Percentiles rank a stretch among this genome's conserved stretches.
Evolutionary conservation across 2,329 filamentous ascomycete species (phyloP).

Genomic region (Zasmidium citrigriseum): DNA sequence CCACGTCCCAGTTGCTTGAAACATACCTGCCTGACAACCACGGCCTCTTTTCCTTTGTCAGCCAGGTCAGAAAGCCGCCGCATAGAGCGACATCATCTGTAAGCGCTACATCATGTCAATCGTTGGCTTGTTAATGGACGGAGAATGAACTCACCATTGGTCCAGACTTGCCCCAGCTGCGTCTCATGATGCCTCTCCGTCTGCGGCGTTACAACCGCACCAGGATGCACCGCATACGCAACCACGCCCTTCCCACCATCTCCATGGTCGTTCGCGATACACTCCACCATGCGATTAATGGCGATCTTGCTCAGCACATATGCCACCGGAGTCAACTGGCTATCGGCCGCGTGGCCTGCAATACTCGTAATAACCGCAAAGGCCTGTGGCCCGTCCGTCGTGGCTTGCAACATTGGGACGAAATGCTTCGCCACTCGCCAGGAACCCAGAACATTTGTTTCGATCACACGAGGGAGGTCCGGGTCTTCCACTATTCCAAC

Average conservation of each 20-base stretch:
- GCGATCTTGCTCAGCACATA: constrained; percentile 17
- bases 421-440: constrained; percentile 12
- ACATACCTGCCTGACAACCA: constrained; percentile 16
- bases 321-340: constrained; percentile 13
- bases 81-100: constrained; percentile 16
- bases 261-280: constrained; percentile 12
- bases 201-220: constrained; percentile 15
- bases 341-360: constrained; percentile 15
- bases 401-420: constrained; percentile 5
- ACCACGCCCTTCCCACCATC: constrained; percentile 8
- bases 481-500: constrained; percentile 14
- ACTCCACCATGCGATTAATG: constrained; percentile 19
- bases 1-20: constrained; percentile 16
- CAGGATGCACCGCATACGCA: constrained; percentile 19
- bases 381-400: constrained; percentile 7
- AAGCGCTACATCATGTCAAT: constrained; percentile 4
- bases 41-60: constrained; percentile 14
- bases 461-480: constrained; percentile 13
- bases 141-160: constrained; percentile 4
- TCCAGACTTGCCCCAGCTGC: constrained; percentile 12
- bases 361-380: constrained; percentile 17
- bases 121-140: neutral
- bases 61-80: constrained; percentile 18
- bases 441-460: constrained; percentile 13
- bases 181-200: constrained; percentile 15